Evolutionary conservation across 345 rosid genomes (phyloP), one percentile per base, ranked within the genome.

Genomic region (Tarenaya hassleriana): DNA sequence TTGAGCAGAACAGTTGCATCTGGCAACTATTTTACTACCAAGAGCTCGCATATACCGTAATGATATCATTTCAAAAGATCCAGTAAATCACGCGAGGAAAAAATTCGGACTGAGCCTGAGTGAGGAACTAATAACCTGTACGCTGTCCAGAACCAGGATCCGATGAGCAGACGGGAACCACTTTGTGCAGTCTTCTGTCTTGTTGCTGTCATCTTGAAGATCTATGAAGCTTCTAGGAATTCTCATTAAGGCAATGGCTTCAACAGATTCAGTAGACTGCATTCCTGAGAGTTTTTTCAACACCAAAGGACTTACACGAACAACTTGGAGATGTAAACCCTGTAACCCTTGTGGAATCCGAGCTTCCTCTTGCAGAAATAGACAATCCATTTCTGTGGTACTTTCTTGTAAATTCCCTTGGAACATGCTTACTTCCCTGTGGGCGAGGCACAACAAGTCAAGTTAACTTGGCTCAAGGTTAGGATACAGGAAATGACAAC

Each of bases 221-320:
- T 77, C 73, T 32, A 70, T 45, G 70, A 79, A 86, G 55, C 77
- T 77, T 34, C 61, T 64, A 34, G 97, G 95, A 40, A 79, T 72
- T 62, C 58, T 81, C 90, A 86, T 86, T 37, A 90, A 53, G 20
- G 97, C 95, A 34, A 80, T 69, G 15, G 86, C 95, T 65, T 81
- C 91, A 29, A 76, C 69, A 53, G 94, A 81, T 65, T 86, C 94
- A 53, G 71, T 55, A 20, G 95, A 81, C 60, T 90, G 82, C 29
- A 90, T 51, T 41, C 91, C 94, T 50, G 84, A 83, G 69, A 90
- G 81, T 56, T 78, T 90, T 66, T 77, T 80, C 97, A 90, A 83
- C 53, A 86, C 86, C 49, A 63, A 43, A 47, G 90, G 61, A 58
- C 72, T 81, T 27, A 78, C 73, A 24, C 74, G 78, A 63, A 90